Evolutionary conservation across 495 filamentous ascomycete species (phyloP).

Genomic region (Lophiotrema nucula): DNA sequence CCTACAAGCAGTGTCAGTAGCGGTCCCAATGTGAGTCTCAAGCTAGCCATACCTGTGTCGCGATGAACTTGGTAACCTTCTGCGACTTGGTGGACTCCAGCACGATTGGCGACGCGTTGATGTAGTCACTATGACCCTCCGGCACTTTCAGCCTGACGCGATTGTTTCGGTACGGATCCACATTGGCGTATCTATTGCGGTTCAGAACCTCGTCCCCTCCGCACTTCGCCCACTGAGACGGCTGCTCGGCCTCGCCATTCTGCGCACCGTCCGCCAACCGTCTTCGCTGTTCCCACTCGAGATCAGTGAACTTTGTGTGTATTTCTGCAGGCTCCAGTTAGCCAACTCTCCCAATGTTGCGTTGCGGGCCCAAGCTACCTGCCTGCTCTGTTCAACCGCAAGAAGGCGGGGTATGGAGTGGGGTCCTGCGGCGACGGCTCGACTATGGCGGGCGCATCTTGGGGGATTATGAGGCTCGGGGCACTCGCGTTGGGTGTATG

Average conservation of each 20-base stretch:
- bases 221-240: conserved; percentile 58
- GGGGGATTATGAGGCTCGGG: conserved; percentile 26
- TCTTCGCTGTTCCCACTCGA: conserved; percentile 61
- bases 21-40: neutral
- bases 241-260: conserved; percentile 44
- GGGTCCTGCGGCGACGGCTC: conserved; percentile 24
- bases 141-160: conserved; percentile 82
- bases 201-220: conserved; percentile 49
- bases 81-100: conserved; percentile 57
- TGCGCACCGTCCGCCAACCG: conserved; percentile 49
- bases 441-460: conserved; percentile 5
- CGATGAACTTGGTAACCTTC: conserved; percentile 60
- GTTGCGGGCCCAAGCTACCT: conserved; percentile 30
- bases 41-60: conserved; percentile 55
- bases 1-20: conserved; percentile 47
- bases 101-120: conserved; percentile 89
- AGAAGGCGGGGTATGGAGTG: conserved; percentile 40
- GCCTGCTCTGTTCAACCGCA: conserved; percentile 40
- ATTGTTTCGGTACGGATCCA: conserved; percentile 81
- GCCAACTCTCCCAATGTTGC: neutral
- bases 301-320: conserved; percentile 55
- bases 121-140: conserved; percentile 79
- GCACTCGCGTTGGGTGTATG: conserved; percentile 22
- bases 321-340: conserved; percentile 35
- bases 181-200: conserved; percentile 80